Conservation (phyloP, 768 basidiomycete genomes). For the Clitopilus passeckerianus region DNA sequence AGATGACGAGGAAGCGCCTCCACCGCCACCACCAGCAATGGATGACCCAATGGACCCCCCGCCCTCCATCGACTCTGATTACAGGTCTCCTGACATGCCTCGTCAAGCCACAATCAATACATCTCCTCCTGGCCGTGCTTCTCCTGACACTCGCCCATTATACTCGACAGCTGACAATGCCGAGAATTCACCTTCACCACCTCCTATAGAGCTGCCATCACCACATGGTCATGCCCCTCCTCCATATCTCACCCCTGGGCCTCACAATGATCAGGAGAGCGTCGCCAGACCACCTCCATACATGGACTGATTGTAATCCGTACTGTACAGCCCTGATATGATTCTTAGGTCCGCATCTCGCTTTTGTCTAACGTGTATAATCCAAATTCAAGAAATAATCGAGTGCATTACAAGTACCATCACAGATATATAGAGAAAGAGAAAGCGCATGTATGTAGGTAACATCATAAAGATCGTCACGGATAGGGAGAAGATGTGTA, state of each 20-base stretch:
- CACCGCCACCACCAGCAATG: constrained; percentile 77
- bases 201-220: constrained; percentile 26
- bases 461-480: constrained; percentile 3
- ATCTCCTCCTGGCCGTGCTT: constrained; percentile 20
- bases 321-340: background rate
- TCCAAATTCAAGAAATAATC: constrained; percentile 1
- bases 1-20: constrained; percentile 34
- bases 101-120: constrained; percentile 12
- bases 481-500: constrained; percentile 7
- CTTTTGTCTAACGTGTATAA: constrained; percentile 3
- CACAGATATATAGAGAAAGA: background rate
- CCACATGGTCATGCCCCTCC: constrained; percentile 67
- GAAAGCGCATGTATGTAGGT: background rate
- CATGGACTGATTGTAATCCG: constrained; percentile 35
- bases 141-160: constrained; percentile 24
- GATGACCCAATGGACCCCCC: constrained; percentile 89
- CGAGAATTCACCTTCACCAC: constrained; percentile 22
- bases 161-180: constrained; percentile 24
- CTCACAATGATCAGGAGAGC: constrained; percentile 44
- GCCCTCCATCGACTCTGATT: constrained; percentile 82
- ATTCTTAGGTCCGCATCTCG: background rate
- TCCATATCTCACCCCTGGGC: constrained; percentile 63
- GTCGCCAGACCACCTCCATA: constrained; percentile 60
- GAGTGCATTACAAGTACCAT: background rate
- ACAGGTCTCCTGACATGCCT: constrained; percentile 43